Evolutionary conservation across 2,329 filamentous ascomycete genomes (phyloP), one percentile per base, ranked within the genome.

Genomic region (Nakataea oryzae): DNA sequence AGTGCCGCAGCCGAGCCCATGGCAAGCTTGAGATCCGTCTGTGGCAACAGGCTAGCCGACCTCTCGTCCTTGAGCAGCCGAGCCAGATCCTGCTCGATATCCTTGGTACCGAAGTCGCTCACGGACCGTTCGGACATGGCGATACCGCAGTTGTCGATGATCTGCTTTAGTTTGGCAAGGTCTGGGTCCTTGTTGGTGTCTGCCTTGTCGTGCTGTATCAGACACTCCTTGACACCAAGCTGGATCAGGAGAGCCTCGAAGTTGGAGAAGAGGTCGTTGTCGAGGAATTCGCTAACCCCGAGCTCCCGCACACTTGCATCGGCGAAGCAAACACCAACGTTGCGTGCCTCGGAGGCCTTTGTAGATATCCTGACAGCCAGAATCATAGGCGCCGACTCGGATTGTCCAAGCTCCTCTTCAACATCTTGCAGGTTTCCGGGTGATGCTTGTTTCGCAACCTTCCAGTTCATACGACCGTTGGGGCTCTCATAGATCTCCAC

Each of bases 231-330:
- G 26, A 97, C 91, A 7, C 95, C 95, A 3, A 99, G 85, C 72
- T 99, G 96, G 67, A 99, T 99, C 61, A 99, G 84, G 24, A 99
- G 81, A 3, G 93, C 92, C 76, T 99, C 95, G 67, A 99, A 96
- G 73, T 99, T 99, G 61, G 93, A 97, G 77, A 96, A 99, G 12
- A 97, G 81, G 72, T 99, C 95, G 71, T 97, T 99, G 79, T 99
- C 95, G n/a, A 96, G 84, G 67, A 99, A 99, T 72, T 99, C 96
- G 79, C 91, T 96, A 61, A 99, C 92, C 11, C 95, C 95, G 2
- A 99, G 82, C 77, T 99, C 95, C 60, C 95, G 84, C 29, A 97
- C 93, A 67, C 91, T 97, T 1, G 96, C 95, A 78, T 99, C 95
- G 9, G 95, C 96, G 72, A 99, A 99, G 75, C 95, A 97, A 6